Conservation (phyloP, 371 early-diverging fungal species). For the Mortierella sp. region DNA sequence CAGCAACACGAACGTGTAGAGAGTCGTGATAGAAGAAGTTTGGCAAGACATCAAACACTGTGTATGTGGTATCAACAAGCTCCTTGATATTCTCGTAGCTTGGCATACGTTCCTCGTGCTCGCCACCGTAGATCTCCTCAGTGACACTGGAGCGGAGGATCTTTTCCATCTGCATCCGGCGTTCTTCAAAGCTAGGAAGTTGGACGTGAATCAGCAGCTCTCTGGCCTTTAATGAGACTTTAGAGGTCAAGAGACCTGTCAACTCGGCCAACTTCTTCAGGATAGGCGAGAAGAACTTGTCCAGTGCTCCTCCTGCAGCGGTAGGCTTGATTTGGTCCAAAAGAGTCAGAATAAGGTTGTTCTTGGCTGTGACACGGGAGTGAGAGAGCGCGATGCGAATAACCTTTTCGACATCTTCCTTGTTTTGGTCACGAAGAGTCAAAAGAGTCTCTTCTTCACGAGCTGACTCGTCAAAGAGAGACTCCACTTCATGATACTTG, state of each 20-base stretch:
- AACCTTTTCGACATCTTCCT: slow-evolving; percentile 84
- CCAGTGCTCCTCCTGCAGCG: slow-evolving; percentile 73
- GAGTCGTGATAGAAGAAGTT: slow-evolving; percentile 92
- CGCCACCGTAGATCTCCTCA: slow-evolving; percentile 83
- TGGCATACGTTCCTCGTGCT: slow-evolving; percentile 78
- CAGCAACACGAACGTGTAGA: slow-evolving; percentile 85
- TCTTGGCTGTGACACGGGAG: slow-evolving; percentile 84
- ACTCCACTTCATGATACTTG: slow-evolving; percentile 88
- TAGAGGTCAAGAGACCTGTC: slow-evolving; percentile 80
- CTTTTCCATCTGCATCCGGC: slow-evolving; percentile 85
- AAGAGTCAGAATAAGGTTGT: slow-evolving; percentile 80
- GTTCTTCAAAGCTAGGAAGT: slow-evolving; percentile 93
- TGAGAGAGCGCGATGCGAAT: slow-evolving; percentile 85
- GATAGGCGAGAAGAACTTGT: slow-evolving; percentile 81
- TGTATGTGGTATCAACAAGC: slow-evolving; percentile 93
- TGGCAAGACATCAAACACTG: slow-evolving; percentile 95
- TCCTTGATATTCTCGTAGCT: slow-evolving; percentile 89
- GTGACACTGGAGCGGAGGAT: slow-evolving; percentile 86
- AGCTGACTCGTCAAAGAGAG: slow-evolving; percentile 77
- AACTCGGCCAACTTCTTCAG: slow-evolving; percentile 89
- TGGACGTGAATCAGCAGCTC: slow-evolving; percentile 94
- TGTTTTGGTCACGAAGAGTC: slow-evolving; percentile 86
- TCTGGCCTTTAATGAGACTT: slow-evolving; percentile 93
- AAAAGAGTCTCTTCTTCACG: slow-evolving; percentile 92
- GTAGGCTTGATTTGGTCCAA: slow-evolving; percentile 83